Evolutionary conservation across 2,329 filamentous ascomycete genomes (phyloP).

Genomic region (Mycosphaerella sp.): DNA sequence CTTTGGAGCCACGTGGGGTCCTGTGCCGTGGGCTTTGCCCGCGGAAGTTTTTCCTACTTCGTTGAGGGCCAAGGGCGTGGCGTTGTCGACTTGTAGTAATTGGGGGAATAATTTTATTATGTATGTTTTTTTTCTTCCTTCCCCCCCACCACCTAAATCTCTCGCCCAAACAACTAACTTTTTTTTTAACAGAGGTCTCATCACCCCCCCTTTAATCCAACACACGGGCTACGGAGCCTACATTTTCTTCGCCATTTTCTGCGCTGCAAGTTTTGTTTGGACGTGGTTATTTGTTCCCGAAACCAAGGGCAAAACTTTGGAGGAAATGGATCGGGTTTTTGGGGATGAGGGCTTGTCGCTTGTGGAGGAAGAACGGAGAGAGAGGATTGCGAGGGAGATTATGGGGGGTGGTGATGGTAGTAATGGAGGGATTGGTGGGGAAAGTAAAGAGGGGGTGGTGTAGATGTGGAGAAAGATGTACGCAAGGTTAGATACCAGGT

Average conservation of each 20-base stretch:
- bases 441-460: too few species aligned
- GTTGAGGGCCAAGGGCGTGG: conserved; percentile 59
- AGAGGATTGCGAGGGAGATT: conserved; percentile 25
- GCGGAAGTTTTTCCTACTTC: conserved; percentile 59
- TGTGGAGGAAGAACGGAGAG: conserved; percentile 24
- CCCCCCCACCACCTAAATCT: conserved; percentile 35
- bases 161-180: conserved; percentile 44
- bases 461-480: too few species aligned
- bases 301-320: conserved; percentile 43
- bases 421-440: too few species aligned
- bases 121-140: conserved; percentile 37
- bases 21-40: conserved; percentile 30
- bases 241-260: conserved; percentile 55
- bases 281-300: conserved; percentile 52
- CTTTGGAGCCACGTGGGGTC: conserved; percentile 52
- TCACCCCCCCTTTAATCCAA: conserved; percentile 30
- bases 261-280: conserved; percentile 46
- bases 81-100: conserved; percentile 31
- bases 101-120: conserved; percentile 60
- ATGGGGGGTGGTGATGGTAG: conserved; percentile 2
- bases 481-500: too few species aligned
- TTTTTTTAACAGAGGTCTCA: conserved; percentile 33
- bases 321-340: conserved; percentile 30
- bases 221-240: conserved; percentile 55
- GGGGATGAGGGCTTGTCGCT: conserved; percentile 18